Base-by-base conservation (phyloP, 768 basidiomycete species). In the Crucibulum laeve region DNA sequence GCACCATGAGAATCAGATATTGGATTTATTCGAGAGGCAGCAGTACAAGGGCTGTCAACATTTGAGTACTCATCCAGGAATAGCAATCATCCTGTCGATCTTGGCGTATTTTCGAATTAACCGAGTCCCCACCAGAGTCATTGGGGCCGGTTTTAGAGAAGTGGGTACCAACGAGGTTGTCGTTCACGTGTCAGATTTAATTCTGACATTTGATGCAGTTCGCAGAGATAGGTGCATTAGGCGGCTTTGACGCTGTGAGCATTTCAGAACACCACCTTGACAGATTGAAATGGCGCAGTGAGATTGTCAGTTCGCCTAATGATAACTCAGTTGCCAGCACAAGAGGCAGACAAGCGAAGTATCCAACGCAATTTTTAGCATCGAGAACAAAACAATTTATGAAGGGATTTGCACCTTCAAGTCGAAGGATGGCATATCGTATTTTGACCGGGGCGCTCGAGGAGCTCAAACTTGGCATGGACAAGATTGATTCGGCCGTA, bases 31-130 rank as follows among this genome's bases (percentile, higher is more conserved):
- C 48, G 73, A 76, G 42, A 56, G 56, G 43, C 65, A 58, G 48
- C 59, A 57, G 44, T 53, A 52, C 14, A 48, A 47, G 41, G 46
- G 38, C 1, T 49, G 53, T 38, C 22, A 50, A n/a, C 47, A 60
- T 43, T 47, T 65, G 26, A 53, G 32, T 14, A 44, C 38, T 23
- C 72, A 73, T 44, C 72, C 69, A 1, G 79, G 74, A 15, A 64
- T 77, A 17, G 64, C 74, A 44, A 53, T 62, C 7, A 71, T 82
- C 23, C 72, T 72, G 43, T 58, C 72, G 0, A 75, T 68, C 17
- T 53, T 66, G 10, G 61, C 59, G 15, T 79, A 72, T 53, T 68
- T 80, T 53, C 64, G 54, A 28, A 52, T 54, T 19, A 64, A 71
- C 41, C 49, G 61, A 4, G 51, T 76, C 52, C 59, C 62, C 50